Percentiles rank a stretch among this genome's conserved stretches.
Conservation (phyloP, 306 rosid genomes). For the Quercus dentata region DNA sequence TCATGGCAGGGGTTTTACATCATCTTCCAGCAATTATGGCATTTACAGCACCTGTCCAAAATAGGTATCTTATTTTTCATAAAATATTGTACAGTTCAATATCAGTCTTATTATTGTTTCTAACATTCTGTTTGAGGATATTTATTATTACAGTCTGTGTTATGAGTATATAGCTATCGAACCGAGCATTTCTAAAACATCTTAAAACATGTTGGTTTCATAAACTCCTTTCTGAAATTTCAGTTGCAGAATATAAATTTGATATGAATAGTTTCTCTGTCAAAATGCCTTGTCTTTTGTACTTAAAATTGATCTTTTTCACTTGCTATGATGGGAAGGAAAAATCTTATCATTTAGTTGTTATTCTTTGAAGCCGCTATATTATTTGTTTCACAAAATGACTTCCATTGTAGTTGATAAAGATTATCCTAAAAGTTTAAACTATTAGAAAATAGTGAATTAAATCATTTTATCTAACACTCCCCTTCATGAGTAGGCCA, state of each 20-base stretch:
- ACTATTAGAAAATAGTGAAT: too few species aligned
- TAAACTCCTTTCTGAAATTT: neutral
- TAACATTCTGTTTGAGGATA: neutral
- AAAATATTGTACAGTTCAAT: neutral
- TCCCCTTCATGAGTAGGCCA: too few species aligned
- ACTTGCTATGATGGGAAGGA: neutral
- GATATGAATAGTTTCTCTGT: neutral
- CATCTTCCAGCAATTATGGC: constrained; percentile 77
- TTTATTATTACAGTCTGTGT: neutral
- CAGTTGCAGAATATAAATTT: neutral
- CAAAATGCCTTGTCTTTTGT: neutral
- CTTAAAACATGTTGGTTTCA: neutral
- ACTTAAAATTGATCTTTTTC: neutral
- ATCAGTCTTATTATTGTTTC: neutral
- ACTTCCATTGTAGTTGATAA: neutral
- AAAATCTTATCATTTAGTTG: neutral
- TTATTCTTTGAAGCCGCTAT: neutral
- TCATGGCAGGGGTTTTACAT: constrained; percentile 86
- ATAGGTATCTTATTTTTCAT: constrained; percentile 50
- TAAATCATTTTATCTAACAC: too few species aligned
- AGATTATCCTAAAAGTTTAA: accelerated
- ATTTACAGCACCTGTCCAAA: constrained; percentile 76
- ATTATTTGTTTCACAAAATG: neutral
- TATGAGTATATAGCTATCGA: neutral
- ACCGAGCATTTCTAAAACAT: neutral